Conservation (phyloP, 2,329 filamentous ascomycete genomes). For the Aspergillus sp. region DNA sequence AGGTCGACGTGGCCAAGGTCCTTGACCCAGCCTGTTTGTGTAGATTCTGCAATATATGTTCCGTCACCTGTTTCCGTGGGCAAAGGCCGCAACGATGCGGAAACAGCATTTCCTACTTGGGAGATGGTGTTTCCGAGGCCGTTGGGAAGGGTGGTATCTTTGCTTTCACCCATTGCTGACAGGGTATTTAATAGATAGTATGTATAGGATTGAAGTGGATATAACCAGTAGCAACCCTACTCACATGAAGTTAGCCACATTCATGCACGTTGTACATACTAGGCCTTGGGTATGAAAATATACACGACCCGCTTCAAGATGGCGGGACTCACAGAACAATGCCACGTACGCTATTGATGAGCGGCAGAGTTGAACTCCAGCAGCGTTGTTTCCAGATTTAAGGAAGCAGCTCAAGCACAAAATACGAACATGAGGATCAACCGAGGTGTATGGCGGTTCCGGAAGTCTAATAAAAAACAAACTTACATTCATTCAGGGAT, state of each 20-base stretch:
- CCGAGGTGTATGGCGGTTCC: background rate
- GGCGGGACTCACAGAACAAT: background rate
- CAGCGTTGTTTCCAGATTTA: background rate
- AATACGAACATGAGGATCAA: background rate
- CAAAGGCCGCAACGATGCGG: constrained; percentile 43
- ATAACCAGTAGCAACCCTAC: constrained; percentile 1
- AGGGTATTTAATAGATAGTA: background rate
- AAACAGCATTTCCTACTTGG: constrained; percentile 40
- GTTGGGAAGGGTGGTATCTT: constrained; percentile 24
- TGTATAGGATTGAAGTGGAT: background rate
- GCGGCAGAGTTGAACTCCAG: background rate
- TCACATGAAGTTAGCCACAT: background rate
- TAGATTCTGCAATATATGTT: constrained; percentile 38
- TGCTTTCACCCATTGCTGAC: constrained; percentile 22
- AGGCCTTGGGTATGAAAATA: background rate
- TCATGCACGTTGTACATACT: background rate
- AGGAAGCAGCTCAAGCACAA: background rate
- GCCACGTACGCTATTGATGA: background rate
- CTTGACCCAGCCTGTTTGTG: constrained; percentile 36
- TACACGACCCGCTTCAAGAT: background rate
- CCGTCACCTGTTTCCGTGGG: constrained; percentile 44
- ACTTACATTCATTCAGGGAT: background rate
- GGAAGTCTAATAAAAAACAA: background rate
- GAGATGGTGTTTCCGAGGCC: constrained; percentile 38
- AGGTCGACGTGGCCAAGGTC: constrained; percentile 52